phyloP scores from a whole-genome alignment of 2,329 filamentous ascomycete species.

The Scopulariopsis brevicaulis region DNA sequence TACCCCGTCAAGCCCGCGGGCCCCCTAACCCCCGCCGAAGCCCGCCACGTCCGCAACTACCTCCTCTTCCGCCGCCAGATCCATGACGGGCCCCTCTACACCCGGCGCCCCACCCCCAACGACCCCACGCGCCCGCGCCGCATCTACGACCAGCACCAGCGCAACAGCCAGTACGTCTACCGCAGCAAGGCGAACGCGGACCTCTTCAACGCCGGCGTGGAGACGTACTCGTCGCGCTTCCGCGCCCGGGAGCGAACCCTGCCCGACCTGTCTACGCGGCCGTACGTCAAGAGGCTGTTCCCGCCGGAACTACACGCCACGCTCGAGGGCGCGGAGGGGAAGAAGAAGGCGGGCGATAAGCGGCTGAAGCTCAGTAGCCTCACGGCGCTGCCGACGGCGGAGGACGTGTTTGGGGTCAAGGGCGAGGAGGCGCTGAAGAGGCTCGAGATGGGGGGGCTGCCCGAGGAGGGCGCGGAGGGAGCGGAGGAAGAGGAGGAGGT shows the following conservation, averaged over 20 bases:
- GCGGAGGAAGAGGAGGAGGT: constrained; percentile 34
- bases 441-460: constrained; percentile 30
- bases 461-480: constrained; percentile 32
- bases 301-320: constrained; percentile 43
- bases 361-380: constrained; percentile 25
- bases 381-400: constrained; percentile 34
- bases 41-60: constrained; percentile 35
- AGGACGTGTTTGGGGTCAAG: constrained; percentile 29
- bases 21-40: constrained; percentile 30
- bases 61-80: constrained; percentile 45
- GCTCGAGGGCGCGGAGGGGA: constrained; percentile 28
- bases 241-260: constrained; percentile 36
- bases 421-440: constrained; percentile 22
- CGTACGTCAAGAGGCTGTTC: constrained; percentile 39
- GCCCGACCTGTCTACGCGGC: constrained; percentile 38
- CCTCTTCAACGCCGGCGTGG: constrained; percentile 43
- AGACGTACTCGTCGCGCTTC: constrained; percentile 47
- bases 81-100: constrained; percentile 44
- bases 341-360: constrained; percentile 4
- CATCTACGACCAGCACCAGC: constrained; percentile 45
- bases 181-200: constrained; percentile 44
- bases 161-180: constrained; percentile 43
- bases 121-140: constrained; percentile 25
- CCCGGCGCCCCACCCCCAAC: constrained; percentile 33
- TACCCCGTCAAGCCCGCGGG: constrained; percentile 36